Evolutionary conservation across 2,329 filamentous ascomycete species (phyloP).

Genomic region (Penicillium concentricum): DNA sequence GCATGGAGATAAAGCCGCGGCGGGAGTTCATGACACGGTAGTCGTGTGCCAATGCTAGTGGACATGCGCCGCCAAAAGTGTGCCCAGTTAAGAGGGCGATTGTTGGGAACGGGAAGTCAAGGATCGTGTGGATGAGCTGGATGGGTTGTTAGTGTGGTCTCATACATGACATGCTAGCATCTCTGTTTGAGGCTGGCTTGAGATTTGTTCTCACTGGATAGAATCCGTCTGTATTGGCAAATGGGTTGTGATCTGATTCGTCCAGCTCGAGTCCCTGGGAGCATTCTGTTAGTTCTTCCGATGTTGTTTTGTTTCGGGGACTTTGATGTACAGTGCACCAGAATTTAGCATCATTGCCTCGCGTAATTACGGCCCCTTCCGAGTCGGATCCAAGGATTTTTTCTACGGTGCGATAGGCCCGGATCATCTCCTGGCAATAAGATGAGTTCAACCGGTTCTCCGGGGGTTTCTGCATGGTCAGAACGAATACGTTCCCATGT

Average conservation of each 20-base stretch:
- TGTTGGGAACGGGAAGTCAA: constrained; percentile 52
- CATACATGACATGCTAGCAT: constrained; percentile 17
- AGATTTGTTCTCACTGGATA: constrained; percentile 51
- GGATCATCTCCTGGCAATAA: constrained; percentile 55
- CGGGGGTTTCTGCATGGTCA: constrained; percentile 55
- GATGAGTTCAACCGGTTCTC: constrained; percentile 54
- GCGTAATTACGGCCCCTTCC: constrained; percentile 55
- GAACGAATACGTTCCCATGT: constrained; percentile 49
- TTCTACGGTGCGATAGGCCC: constrained; percentile 50
- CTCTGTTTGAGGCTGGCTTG: neutral
- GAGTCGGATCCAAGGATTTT: constrained; percentile 47
- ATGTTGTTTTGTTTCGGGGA: neutral
- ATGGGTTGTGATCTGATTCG: constrained; percentile 49
- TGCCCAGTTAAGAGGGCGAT: constrained; percentile 51
- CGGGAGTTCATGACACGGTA: constrained; percentile 50
- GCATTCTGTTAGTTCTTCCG: neutral
- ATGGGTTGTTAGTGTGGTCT: neutral
- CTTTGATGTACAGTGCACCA: constrained; percentile 47
- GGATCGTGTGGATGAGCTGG: constrained; percentile 47
- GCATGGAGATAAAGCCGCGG: constrained; percentile 52
- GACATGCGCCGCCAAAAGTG: constrained; percentile 51
- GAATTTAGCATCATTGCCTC: constrained; percentile 48
- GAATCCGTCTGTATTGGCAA: constrained; percentile 59
- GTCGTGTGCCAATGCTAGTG: constrained; percentile 49
- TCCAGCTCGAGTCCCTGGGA: constrained; percentile 47